Base-by-base conservation (phyloP, 345 rosid genomes). In the Aquilaria malaccensis region DNA sequence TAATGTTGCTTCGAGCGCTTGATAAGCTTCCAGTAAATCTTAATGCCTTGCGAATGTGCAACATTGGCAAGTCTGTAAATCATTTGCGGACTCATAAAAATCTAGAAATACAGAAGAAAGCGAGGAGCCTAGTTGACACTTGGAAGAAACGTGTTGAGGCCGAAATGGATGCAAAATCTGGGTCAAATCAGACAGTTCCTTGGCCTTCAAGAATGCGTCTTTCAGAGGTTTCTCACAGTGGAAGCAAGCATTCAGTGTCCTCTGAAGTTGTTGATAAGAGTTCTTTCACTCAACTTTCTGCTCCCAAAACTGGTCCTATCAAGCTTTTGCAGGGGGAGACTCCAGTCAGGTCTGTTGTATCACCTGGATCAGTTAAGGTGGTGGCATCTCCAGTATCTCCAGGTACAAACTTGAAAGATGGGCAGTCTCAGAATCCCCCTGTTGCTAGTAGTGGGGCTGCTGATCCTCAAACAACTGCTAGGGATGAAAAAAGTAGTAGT, bases 71-170 rank as follows among this genome's bases (percentile, higher is more conserved):
- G 74, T 87, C 96, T 5, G 98, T 93, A 67, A 93, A 93, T 80
- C 87, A 81, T 77, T 58, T 93, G 60, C 85, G 98, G 11, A 58
- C 84, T 7, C 97, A 85, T 70, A 89, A 85, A 66, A 87, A 85
- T 53, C 69, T 78, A 52, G 97, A 93, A 58, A 87, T 93, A 67
- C 94, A 87, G 74, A 93, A 78, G 81, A 93, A 93, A 65, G 94
- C 96, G 45, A 81, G 96, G 73, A 80, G 88, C 60, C 79, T 93
- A 56, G 98, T 93, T 63, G 98, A 93, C 69, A 89, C 88, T 2
- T 93, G 98, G 96, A 93, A 93, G 81, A 93, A 83, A 66, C 85
- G 95, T 14, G 98, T 93, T 30, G 98, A 93, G 72, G 92, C 87
- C 68, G 98, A 93, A 70, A 87, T 89, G 97, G 94, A 93, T 80